Evolutionary conservation across 1,284 basidiomycete species (phyloP), one percentile per base, ranked within the genome.

Genomic region (Naganishia albida): DNA sequence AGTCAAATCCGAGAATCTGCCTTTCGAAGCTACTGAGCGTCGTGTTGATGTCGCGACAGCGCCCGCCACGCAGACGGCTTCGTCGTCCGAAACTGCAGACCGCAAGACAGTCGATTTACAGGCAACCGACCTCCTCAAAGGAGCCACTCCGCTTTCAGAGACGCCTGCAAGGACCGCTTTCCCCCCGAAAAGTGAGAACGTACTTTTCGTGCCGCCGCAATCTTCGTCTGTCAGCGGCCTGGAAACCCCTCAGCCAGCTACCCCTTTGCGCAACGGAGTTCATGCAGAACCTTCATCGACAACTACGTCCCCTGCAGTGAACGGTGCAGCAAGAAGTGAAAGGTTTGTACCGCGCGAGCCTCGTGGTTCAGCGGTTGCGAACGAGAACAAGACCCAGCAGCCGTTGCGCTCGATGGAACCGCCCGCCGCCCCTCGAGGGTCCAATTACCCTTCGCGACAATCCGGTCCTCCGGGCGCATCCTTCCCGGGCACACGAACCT

Each of bases 241-340:
- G 34, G 34, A 34, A 6, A 10, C 34, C 34, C 34, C 34, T 34
- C 34, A 10, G 4, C 34, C 34, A 34, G 34, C 34, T 6, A 34
- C 34, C 10, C 34, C 34, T 34, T 10, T 34, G 34, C 34, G 34
- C 6, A 34, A 34, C 34, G 34, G 34, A 34, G 34, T 4, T 6
- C 34, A 4, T 34, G 34, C 10, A 10, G 62, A 62, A 16, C 44
- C 59, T 39, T 60, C 52, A 60, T 65, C 40, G 63, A 70, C 55
- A 53, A 55, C 66, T 26, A 67, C 64, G 15, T 63, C 56, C 1
- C 60, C 67, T 25, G 63, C 52, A 30, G 50, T 66, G 2, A 51
- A 70, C n/a, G 68, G 66, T 2, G 62, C 70, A 2, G 44, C 54
- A 43, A 68, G 71, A 7, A 53, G 66, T n/a, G 20, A 68, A 15